A percentile compares a stretch with the other conserved stretches of the same genome.
phyloP scores from a whole-genome alignment of 805 yeast genomes.

The Lipomyces anomalus region DNA sequence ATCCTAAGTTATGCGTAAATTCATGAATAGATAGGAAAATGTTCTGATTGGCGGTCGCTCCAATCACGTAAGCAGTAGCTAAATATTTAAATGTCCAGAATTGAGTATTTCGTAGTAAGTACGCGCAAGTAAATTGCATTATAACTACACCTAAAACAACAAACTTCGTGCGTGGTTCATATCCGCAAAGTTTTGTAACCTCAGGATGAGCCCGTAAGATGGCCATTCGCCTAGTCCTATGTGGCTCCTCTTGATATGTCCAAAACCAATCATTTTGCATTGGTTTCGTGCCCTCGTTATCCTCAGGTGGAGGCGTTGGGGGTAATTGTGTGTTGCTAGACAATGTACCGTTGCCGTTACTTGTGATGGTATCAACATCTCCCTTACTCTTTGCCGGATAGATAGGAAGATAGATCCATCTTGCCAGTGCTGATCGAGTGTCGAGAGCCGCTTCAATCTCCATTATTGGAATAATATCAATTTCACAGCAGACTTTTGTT shows the following conservation, averaged over 20 bases:
- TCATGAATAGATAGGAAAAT: slow-evolving; percentile 85
- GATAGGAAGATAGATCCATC: no score
- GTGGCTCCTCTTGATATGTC: slow-evolving; percentile 81
- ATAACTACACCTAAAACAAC: slow-evolving; percentile 59
- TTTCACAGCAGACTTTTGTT: no score
- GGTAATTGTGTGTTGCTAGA: no score
- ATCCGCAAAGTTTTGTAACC: slow-evolving; percentile 69
- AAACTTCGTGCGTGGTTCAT: slow-evolving; percentile 80
- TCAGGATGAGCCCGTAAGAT: slow-evolving; percentile 74
- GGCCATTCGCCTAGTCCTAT: slow-evolving; percentile 62
- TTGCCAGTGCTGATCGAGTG: no score
- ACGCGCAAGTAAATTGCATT: slow-evolving; percentile 64
- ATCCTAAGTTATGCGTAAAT: slow-evolving; percentile 75
- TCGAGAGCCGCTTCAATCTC: no score
- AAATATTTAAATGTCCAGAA: slow-evolving; percentile 52
- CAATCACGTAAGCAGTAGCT: slow-evolving; percentile 64
- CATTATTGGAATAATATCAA: no score
- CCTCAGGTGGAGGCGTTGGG: no score
- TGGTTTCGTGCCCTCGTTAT: no score
- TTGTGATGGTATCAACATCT: no score
- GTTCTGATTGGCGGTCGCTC: slow-evolving; percentile 83
- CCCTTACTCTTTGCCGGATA: no score
- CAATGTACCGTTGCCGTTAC: no score
- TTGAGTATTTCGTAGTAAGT: slow-evolving; percentile 49
- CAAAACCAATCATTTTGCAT: slow-evolving; percentile 58